These are phyloP conservation scores for Priceomyces fermenticarens DNA, from an alignment of 805 yeast species.

Conservation along the genomic window DNA sequence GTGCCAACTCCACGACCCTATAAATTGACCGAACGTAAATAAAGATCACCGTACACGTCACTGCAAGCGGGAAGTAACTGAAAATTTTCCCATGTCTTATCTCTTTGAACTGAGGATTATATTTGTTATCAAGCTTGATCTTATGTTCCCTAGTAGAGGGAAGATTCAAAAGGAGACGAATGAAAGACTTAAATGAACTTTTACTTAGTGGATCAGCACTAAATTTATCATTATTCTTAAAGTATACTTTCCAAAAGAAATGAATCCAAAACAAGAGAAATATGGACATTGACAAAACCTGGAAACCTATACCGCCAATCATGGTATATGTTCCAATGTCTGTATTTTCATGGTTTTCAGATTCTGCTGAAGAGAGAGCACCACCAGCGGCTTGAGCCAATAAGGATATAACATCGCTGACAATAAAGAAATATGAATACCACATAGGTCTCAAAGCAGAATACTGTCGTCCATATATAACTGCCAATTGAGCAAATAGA, in stretches of 20 bases:
- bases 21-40: constrained; percentile 69
- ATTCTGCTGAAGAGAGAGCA: constrained; percentile 57
- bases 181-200: constrained; percentile 21
- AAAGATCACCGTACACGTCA: constrained; percentile 48
- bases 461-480: constrained; percentile 53
- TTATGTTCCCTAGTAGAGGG: constrained; percentile 14
- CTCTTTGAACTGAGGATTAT: constrained; percentile 30
- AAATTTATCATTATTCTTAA: constrained; percentile 18
- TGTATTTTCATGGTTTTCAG: constrained; percentile 25
- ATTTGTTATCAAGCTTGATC: constrained; percentile 20
- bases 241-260: constrained; percentile 43
- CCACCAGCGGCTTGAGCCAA: constrained; percentile 76
- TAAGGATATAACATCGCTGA: constrained; percentile 63
- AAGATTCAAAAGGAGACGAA: constrained; percentile 21
- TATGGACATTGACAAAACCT: constrained; percentile 64
- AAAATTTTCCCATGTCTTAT: constrained; percentile 37
- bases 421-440: constrained; percentile 62
- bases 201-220: constrained; percentile 8
- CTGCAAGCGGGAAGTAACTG: constrained; percentile 40
- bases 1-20: constrained; percentile 67
- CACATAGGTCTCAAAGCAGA: constrained; percentile 55
- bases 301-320: constrained; percentile 77
- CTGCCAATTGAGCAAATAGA: constrained; percentile 62
- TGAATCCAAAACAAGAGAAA: constrained; percentile 52
- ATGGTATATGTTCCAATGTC: constrained; percentile 60